Conservation (phyloP, 2,329 filamentous ascomycete genomes). For the Bimuria novae-zelandiae region DNA sequence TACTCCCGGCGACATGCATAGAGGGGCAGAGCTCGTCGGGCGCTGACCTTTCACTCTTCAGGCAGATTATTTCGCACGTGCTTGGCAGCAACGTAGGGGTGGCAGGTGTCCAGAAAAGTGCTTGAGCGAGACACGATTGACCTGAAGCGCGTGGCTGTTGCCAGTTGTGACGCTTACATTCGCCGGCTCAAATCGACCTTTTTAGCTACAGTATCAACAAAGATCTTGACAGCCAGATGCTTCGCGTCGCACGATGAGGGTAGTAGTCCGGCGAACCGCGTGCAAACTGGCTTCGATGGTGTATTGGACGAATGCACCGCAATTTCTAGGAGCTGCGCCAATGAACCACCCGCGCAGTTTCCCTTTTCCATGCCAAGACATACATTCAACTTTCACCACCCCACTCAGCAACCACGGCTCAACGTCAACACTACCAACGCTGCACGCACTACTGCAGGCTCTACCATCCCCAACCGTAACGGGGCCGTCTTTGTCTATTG, state of each 20-base stretch:
- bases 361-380: conserved; percentile 10
- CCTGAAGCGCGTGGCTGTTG: not conserved
- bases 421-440: not conserved
- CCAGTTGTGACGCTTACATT: not conserved
- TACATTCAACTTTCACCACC: not conserved
- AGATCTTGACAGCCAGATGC: not conserved
- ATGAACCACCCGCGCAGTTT: not conserved
- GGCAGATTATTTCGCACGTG: no score
- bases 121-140: no score
- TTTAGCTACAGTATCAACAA: conserved; percentile 7
- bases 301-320: not conserved
- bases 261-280: not conserved
- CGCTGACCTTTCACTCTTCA: no score
- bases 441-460: not conserved
- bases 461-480: not conserved
- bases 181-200: not conserved
- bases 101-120: no score
- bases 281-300: not conserved
- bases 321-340: conserved; percentile 8
- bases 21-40: no score
- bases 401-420: not conserved
- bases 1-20: not conserved
- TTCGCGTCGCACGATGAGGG: not conserved
- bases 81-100: no score
- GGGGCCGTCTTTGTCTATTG: not conserved